Evolutionary conservation across 495 filamentous ascomycete genomes (phyloP).

Genomic region (Chaetomium fimeti): DNA sequence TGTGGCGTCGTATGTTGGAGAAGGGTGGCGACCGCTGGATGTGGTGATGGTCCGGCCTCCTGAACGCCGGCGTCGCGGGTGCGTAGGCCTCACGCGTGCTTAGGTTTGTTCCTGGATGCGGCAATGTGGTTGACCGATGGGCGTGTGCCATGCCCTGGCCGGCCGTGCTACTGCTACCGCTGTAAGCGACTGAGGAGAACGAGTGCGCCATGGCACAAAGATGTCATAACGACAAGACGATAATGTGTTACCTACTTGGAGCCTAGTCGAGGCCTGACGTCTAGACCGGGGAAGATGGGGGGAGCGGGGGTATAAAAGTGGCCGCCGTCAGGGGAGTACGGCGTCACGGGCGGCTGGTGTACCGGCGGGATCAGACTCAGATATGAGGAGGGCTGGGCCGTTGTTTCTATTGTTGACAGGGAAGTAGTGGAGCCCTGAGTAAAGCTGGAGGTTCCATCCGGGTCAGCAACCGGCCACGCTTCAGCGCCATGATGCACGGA

Average conservation of each 20-base stretch:
- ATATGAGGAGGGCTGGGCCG: slow-evolving; percentile 46
- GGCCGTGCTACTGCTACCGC: slow-evolving; percentile 45
- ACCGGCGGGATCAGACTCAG: slow-evolving; percentile 46
- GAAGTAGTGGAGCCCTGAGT: slow-evolving; percentile 47
- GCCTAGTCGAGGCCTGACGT: slow-evolving; percentile 52
- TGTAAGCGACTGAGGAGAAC: slow-evolving; percentile 41
- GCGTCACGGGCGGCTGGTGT: slow-evolving; percentile 44
- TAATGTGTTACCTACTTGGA: slow-evolving; percentile 48
- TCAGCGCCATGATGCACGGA: slow-evolving; percentile 27
- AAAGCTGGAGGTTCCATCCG: slow-evolving; percentile 39
- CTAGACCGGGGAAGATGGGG: slow-evolving; percentile 46
- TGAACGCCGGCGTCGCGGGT: slow-evolving; percentile 47
- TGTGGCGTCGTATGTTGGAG: slow-evolving; percentile 47
- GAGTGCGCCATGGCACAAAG: slow-evolving; percentile 33
- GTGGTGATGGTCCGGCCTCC: slow-evolving; percentile 50
- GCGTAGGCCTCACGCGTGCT: slow-evolving; percentile 53
- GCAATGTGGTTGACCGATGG: slow-evolving; percentile 50
- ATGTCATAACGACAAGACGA: slow-evolving; percentile 17
- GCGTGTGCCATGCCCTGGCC: slow-evolving; percentile 57
- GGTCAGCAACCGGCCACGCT: slow-evolving; percentile 40
- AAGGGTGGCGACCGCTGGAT: slow-evolving; percentile 50
- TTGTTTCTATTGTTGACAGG: slow-evolving; percentile 48
- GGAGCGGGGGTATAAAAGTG: slow-evolving; percentile 46
- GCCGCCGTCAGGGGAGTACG: slow-evolving; percentile 47
- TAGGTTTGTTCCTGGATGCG: slow-evolving; percentile 48